phyloP scores from a whole-genome alignment of 1,284 basidiomycete genomes.

The Fomitiporia mediterranea region DNA sequence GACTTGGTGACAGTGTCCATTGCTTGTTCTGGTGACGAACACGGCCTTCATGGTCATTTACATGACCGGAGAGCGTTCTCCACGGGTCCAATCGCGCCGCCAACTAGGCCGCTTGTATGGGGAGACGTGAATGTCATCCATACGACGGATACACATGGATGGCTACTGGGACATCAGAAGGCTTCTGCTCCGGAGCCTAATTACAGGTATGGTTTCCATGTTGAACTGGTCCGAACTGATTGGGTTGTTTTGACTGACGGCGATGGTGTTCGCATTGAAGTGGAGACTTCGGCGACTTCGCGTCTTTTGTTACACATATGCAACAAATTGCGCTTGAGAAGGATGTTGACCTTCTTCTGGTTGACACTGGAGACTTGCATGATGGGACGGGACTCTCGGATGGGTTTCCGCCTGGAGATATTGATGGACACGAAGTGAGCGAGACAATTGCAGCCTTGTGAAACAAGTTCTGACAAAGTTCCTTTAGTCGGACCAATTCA shows the following conservation, averaged over 20 bases:
- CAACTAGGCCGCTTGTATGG: conserved; percentile 64
- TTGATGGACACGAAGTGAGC: conserved; percentile 67
- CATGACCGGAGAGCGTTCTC: conserved; percentile 39
- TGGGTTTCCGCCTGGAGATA: conserved; percentile 60
- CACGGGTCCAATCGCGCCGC: conserved; percentile 42
- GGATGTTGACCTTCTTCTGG: conserved; percentile 64
- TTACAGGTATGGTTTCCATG: conserved; percentile 68
- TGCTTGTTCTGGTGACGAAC: conserved; percentile 15
- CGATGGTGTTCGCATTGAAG: no score
- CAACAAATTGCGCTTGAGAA: conserved; percentile 60
- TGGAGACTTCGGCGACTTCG: conserved; percentile 77
- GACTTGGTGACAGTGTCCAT: not conserved
- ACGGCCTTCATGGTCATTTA: conserved; percentile 36
- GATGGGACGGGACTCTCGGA: conserved; percentile 79
- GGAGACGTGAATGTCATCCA: conserved; percentile 76
- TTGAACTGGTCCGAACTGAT: no score
- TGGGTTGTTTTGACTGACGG: no score
- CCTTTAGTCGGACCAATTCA: conserved; percentile 60
- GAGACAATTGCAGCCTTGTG: conserved; percentile 39
- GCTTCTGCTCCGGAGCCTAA: conserved; percentile 70
- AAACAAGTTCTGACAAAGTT: conserved; percentile 70
- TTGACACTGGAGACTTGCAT: conserved; percentile 79
- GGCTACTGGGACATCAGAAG: conserved; percentile 75
- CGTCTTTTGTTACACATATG: conserved; percentile 80
- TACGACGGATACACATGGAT: conserved; percentile 81